Evolutionary conservation across 1,139 yeast genomes (phyloP).

Genomic region (Suhomyces panamericanus): DNA sequence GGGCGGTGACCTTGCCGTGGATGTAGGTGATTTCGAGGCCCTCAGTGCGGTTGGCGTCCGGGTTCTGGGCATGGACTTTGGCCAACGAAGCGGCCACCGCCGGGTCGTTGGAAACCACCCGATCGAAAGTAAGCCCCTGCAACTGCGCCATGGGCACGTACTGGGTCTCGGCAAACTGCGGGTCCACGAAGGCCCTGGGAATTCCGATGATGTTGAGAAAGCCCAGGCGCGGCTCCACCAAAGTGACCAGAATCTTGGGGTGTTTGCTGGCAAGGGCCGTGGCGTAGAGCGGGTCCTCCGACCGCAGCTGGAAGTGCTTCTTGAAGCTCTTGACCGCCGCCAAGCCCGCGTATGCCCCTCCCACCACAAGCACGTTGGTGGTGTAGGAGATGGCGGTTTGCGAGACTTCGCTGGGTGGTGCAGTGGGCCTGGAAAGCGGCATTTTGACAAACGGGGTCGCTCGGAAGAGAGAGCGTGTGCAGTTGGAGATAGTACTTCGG

Average conservation of each 20-base stretch:
- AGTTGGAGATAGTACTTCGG: too few relatives aligned
- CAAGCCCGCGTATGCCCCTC: constrained; percentile 55
- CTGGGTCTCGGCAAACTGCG: constrained; percentile 47
- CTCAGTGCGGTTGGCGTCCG: constrained; percentile 17
- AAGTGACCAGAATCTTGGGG: constrained; percentile 34
- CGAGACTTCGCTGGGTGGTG: not conserved
- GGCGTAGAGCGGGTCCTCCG: constrained; percentile 12
- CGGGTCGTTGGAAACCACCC: constrained; percentile 25
- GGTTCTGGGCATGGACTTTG: constrained; percentile 13
- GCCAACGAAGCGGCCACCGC: constrained; percentile 17
- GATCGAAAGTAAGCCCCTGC: constrained; percentile 32
- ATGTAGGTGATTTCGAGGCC: constrained; percentile 31
- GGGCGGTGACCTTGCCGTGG: constrained; percentile 41
- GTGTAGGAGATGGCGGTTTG: constrained; percentile 10
- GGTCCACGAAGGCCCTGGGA: constrained; percentile 49
- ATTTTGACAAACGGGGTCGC: not conserved
- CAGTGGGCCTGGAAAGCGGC: constrained; percentile 13
- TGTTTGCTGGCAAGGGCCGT: constrained; percentile 12
- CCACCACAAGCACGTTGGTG: constrained; percentile 45
- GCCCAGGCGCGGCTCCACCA: constrained; percentile 55
- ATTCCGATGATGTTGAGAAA: constrained; percentile 53
- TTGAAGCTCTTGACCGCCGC: constrained; percentile 41
- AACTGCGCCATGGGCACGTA: constrained; percentile 37
- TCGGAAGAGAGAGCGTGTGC: too few relatives aligned
- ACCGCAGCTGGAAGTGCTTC: constrained; percentile 25